Conservation (phyloP, 345 rosid species). For the Aquilaria sinensis region DNA sequence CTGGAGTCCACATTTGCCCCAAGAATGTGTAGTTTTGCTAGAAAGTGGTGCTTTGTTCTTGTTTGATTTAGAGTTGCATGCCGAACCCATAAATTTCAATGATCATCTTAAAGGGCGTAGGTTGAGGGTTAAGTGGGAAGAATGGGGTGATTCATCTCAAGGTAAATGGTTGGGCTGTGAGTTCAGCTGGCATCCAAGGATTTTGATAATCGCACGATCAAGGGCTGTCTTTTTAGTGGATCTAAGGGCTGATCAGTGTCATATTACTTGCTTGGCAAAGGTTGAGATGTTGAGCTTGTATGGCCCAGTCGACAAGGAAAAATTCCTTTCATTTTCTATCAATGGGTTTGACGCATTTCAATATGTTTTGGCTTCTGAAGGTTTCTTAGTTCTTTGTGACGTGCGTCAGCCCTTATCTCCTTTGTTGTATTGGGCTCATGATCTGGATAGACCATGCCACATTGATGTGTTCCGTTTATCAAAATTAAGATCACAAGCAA, state of each 20-base stretch:
- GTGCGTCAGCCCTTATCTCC: conserved; percentile 46
- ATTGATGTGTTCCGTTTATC: conserved; percentile 52
- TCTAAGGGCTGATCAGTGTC: conserved; percentile 31
- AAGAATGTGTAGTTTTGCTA: conserved; percentile 45
- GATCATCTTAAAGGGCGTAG: conserved; percentile 33
- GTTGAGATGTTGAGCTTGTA: conserved; percentile 33
- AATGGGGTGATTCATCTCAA: conserved; percentile 13
- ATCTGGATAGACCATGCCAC: conserved; percentile 45
- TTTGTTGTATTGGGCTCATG: conserved; percentile 58
- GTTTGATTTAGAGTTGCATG: conserved; percentile 41
- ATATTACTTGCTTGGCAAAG: conserved; percentile 37
- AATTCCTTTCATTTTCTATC: conserved; percentile 40
- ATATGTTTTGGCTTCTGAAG: conserved; percentile 49
- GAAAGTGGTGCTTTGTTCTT: conserved; percentile 52
- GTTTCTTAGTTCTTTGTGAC: conserved; percentile 51
- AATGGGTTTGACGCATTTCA: conserved; percentile 41
- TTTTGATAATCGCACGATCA: conserved; percentile 42
- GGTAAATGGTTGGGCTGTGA: conserved; percentile 58
- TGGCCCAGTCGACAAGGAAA: conserved; percentile 27
- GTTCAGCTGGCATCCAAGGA: conserved; percentile 58
- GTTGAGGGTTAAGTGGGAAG: conserved; percentile 39
- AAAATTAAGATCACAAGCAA: conserved; percentile 41
- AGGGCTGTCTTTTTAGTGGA: conserved; percentile 54
- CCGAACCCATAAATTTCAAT: conserved; percentile 1
- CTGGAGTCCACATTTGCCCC: conserved; percentile 46